Evolutionary conservation across 169 alveolate species (phyloP), one percentile per base, ranked within the genome.

Genomic region (Eimeria praecox): DNA sequence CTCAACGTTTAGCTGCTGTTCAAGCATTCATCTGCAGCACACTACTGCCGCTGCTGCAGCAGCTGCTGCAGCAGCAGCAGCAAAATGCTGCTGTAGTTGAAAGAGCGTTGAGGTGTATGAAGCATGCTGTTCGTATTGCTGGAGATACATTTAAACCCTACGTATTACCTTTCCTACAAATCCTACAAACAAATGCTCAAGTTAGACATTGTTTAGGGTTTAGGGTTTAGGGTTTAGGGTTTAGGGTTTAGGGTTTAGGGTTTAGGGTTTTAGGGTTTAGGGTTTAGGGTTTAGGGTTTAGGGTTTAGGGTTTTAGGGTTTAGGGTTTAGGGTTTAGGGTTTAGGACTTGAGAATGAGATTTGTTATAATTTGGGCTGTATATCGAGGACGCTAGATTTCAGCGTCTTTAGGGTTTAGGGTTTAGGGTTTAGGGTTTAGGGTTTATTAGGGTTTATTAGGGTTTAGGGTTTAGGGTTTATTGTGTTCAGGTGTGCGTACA

Each of bases 91-190:
- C 83, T 9, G 73, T 62, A 38, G 86, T 88, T 2, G 94, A 88
- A 71, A 59, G 73, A 54, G 30, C 94, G 30, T 86, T 88, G 35
- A 75, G 94, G 40, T 88, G 94, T 33, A 46, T 88, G 73, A 88
- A 88, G 94, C 94, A 88, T n/a, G 94, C 87, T 12, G 94, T 88
- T 6, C 94, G 94, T 18, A 56, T 49, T 22, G 94, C 94, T 30
- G 94, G 94, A 52, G 87, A 40, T 5, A 54, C 42, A 64, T 88
- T 88, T 49, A 88, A 40, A 56, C 86, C 94, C 22, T 59, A n/a
- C 33, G 44, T 88, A 24, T 86, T 77, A 6, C 80, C 27, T 27
- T 40, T 88, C 30, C 86, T 88, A 18, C 64, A 59, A 12, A 64
- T 88, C 35, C 83, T 88, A 38, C 85, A 88, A 42, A 69, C 77